phyloP scores from a whole-genome alignment of 1,139 yeast species.

The Suhomyces yuchorum region DNA sequence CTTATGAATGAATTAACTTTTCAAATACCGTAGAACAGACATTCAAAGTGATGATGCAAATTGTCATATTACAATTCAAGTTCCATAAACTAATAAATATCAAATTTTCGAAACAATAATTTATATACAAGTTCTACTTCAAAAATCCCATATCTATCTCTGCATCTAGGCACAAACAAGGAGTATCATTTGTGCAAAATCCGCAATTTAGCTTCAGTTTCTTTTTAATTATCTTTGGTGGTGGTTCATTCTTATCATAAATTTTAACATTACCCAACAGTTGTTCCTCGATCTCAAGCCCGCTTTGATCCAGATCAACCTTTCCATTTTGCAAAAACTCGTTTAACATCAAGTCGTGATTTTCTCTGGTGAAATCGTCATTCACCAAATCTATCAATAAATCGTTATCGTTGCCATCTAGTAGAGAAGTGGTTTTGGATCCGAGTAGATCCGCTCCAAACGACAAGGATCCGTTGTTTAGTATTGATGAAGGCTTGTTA shows the following conservation, averaged over 20 bases:
- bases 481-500: slow-evolving; percentile 13
- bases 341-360: slow-evolving; percentile 11
- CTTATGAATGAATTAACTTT: slow-evolving; percentile 4
- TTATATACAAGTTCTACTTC: slow-evolving; percentile 4
- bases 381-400: slow-evolving; percentile 10
- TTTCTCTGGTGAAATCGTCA: slow-evolving; percentile 11
- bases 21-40: neutral
- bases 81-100: too few species aligned
- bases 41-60: too few species aligned
- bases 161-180: slow-evolving; percentile 46
- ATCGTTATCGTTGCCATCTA: slow-evolving; percentile 17
- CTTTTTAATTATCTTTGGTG: slow-evolving; percentile 15
- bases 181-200: slow-evolving; percentile 44
- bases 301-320: slow-evolving; percentile 12
- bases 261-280: slow-evolving; percentile 19
- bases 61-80: too few species aligned
- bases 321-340: slow-evolving; percentile 11
- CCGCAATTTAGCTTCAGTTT: slow-evolving; percentile 36
- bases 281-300: slow-evolving; percentile 17
- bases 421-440: slow-evolving; percentile 23
- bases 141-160: slow-evolving; percentile 16
- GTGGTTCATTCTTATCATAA: slow-evolving; percentile 16
- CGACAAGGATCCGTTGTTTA: slow-evolving; percentile 6
- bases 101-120: neutral
- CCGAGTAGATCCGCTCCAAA: slow-evolving; percentile 26